phyloP scores from a whole-genome alignment of 768 basidiomycete genomes.

The Amanita molliuscula region DNA sequence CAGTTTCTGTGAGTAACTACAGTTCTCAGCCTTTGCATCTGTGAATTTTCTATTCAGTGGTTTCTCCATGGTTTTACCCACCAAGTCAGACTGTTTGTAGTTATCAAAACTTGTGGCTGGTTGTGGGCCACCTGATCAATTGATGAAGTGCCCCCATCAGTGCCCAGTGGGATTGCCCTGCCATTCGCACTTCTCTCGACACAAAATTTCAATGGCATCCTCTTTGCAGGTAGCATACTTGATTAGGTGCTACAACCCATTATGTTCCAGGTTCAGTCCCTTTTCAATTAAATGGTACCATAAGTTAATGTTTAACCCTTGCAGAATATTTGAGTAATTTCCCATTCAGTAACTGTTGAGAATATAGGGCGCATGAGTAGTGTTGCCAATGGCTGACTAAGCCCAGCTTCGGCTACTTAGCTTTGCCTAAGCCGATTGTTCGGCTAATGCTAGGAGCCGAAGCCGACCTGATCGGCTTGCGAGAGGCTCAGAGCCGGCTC shows the following conservation, averaged over 20 bases:
- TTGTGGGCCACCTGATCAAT: neutral
- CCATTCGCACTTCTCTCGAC: neutral
- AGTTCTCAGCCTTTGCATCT: too few species aligned
- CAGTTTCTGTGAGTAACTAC: neutral
- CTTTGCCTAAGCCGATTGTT: too few species aligned
- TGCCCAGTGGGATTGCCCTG: neutral
- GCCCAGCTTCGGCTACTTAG: too few species aligned
- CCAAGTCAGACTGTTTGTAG: neutral
- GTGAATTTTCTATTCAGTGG: too few species aligned
- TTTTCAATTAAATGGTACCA: conserved; percentile 20
- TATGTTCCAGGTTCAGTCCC: conserved; percentile 16
- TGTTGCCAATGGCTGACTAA: too few species aligned
- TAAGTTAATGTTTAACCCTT: conserved; percentile 16
- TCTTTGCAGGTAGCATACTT: conserved; percentile 21
- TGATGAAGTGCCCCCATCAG: neutral
- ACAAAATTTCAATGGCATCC: neutral
- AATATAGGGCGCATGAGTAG: too few species aligned
- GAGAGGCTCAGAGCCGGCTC: too few species aligned
- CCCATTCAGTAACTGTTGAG: conserved; percentile 11
- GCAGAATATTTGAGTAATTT: conserved; percentile 24
- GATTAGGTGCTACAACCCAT: conserved; percentile 15
- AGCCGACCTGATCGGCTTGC: too few species aligned
- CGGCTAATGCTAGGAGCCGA: too few species aligned
- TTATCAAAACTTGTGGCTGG: neutral
- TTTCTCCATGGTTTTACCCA: neutral